Percentiles rank a stretch among this genome's conserved stretches.
Conservation (phyloP, 2,329 filamentous ascomycete genomes). For the Boeremia lycopersici region DNA sequence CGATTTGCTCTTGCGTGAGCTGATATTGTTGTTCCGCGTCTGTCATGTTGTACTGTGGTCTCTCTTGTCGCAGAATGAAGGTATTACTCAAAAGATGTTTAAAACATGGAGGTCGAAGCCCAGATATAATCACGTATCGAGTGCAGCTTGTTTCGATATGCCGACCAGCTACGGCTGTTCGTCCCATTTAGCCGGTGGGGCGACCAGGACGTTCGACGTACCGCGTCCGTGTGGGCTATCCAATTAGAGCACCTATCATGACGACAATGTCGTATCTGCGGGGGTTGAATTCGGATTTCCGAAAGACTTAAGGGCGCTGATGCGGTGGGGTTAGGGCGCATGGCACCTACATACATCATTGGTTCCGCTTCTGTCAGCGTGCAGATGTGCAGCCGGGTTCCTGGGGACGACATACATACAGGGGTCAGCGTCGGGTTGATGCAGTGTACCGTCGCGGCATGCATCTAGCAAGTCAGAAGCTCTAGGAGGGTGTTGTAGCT, state of each 20-base stretch:
- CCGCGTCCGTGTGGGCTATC: constrained; percentile 1
- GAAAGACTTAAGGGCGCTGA: neutral
- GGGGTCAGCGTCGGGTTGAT: too few relatives aligned
- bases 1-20: constrained; percentile 55
- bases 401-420: neutral
- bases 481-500: too few relatives aligned
- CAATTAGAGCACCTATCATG: constrained; percentile 1
- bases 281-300: neutral
- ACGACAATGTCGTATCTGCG: constrained; percentile 1
- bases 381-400: neutral
- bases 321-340: neutral
- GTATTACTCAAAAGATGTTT: neutral
- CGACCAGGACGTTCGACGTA: neutral
- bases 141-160: neutral
- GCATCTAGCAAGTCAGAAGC: too few relatives aligned
- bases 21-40: constrained; percentile 30
- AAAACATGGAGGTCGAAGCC: neutral
- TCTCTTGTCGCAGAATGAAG: neutral
- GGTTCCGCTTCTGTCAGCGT: constrained; percentile 2
- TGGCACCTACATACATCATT: neutral
- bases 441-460: too few relatives aligned
- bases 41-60: constrained; percentile 13
- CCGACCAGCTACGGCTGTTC: constrained; percentile 10
- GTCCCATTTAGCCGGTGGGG: constrained; percentile 17
- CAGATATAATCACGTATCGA: neutral